These are phyloP conservation scores for Trichoderma atrobrunneum DNA, from an alignment of 2,329 filamentous ascomycete genomes.

Conservation along the genomic window DNA sequence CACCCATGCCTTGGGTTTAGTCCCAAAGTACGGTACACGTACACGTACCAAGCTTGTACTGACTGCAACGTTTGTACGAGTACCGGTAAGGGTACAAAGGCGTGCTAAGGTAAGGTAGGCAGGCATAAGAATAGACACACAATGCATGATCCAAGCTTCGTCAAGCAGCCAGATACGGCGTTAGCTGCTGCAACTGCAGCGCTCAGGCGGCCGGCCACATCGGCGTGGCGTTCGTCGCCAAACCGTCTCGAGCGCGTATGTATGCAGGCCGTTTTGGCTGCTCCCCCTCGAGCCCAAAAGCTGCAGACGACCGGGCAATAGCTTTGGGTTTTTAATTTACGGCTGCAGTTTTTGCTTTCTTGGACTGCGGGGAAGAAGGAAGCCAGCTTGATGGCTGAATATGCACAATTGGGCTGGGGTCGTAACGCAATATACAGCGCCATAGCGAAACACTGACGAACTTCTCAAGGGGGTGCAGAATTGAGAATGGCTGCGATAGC, in stretches of 20 bases:
- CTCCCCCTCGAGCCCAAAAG: background rate
- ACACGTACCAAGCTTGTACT: background rate
- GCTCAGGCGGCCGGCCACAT: background rate
- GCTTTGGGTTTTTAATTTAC: constrained; percentile 9
- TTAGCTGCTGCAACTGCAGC: background rate
- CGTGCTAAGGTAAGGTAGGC: background rate
- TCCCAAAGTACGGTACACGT: background rate
- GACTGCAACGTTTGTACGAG: background rate
- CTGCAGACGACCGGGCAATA: constrained; percentile 6
- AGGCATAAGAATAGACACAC: background rate
- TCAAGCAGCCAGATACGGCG: background rate
- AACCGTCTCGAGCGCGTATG: background rate
- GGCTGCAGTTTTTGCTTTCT: background rate
- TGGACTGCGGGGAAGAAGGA: constrained; percentile 4
- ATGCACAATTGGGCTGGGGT: background rate
- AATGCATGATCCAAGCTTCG: background rate
- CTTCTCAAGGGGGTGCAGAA: background rate
- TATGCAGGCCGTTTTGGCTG: constrained; percentile 1
- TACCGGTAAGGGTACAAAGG: background rate
- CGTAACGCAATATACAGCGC: background rate
- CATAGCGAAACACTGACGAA: background rate
- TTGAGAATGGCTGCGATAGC: background rate
- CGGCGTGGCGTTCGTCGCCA: constrained; percentile 1
- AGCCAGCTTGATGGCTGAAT: background rate
- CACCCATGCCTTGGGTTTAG: background rate